Evolutionary conservation across 1,284 basidiomycete species (phyloP).

Genomic region (Puccinia horiana): DNA sequence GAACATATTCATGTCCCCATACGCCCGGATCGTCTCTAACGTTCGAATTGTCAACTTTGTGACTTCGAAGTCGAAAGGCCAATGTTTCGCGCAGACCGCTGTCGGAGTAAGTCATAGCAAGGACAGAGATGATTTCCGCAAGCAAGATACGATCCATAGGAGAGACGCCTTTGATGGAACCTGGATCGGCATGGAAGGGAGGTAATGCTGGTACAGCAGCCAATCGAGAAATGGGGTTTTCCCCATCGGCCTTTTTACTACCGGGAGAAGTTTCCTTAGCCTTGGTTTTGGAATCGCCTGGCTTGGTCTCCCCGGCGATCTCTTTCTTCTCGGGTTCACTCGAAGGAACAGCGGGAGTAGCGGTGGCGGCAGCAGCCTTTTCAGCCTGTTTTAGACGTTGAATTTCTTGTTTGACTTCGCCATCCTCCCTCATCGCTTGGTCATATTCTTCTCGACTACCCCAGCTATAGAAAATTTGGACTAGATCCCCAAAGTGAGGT

Average conservation of each 20-base stretch:
- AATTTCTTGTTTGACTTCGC: slow-evolving; percentile 79
- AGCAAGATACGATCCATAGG: slow-evolving; percentile 72
- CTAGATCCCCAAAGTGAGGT: slow-evolving; percentile 85
- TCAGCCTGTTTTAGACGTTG: slow-evolving; percentile 58
- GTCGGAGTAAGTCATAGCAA: slow-evolving; percentile 99
- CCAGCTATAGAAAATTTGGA: slow-evolving; percentile 54
- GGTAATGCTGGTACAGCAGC: slow-evolving; percentile 10
- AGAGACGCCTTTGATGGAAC: slow-evolving; percentile 49
- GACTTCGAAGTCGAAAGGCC: slow-evolving; percentile 79
- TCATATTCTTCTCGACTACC: slow-evolving; percentile 38
- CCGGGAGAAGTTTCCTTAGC: background rate
- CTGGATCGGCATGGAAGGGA: slow-evolving; percentile 46
- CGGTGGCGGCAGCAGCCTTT: slow-evolving; percentile 13
- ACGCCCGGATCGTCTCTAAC: slow-evolving; percentile 83
- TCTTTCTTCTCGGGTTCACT: slow-evolving; percentile 32
- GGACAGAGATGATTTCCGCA: slow-evolving; percentile 96
- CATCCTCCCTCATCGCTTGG: slow-evolving; percentile 29
- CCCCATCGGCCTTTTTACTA: background rate
- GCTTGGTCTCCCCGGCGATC: background rate
- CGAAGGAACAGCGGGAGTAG: background rate
- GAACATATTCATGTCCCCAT: slow-evolving; percentile 99
- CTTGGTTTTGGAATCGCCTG: background rate
- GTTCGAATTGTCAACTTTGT: slow-evolving; percentile 56
- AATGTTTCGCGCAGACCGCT: slow-evolving; percentile 92
- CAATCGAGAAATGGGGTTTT: background rate